Evolutionary conservation across 108 stramenopile species (phyloP).

Genomic region (Bacterosira constricta): DNA sequence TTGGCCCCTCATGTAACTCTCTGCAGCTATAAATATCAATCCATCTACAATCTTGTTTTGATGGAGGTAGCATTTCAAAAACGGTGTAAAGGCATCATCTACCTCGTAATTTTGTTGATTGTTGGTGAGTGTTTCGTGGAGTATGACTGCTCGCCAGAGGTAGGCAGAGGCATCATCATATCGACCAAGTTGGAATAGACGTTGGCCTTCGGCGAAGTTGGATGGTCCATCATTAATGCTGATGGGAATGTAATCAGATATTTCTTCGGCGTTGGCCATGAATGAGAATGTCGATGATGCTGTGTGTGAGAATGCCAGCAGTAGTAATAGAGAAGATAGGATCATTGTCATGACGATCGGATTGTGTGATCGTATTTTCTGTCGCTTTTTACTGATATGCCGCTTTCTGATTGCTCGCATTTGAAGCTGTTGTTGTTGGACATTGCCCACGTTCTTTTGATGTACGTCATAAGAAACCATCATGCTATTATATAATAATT

Average conservation of each 20-base stretch:
- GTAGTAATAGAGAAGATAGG: no score
- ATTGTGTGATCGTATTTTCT: no score
- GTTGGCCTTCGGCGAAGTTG: conserved; percentile 54
- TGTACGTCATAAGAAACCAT: no score
- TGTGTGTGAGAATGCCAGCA: no score
- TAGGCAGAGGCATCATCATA: conserved; percentile 62
- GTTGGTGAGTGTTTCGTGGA: conserved; percentile 31
- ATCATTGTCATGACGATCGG: no score
- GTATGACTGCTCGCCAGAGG: conserved; percentile 75
- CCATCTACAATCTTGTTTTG: conserved; percentile 66
- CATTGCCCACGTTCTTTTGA: no score
- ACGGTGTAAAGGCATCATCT: conserved; percentile 68
- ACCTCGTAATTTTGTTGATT: conserved; percentile 46
- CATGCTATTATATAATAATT: no score
- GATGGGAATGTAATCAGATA: conserved; percentile 1
- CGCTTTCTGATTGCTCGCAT: no score
- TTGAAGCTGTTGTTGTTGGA: no score
- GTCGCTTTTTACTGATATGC: no score
- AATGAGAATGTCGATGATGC: no score
- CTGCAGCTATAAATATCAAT: conserved; percentile 66
- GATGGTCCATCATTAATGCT: conserved; percentile 45
- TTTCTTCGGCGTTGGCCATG: no score
- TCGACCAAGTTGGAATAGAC: conserved; percentile 43
- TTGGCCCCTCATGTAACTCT: conserved; percentile 70
- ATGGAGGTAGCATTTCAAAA: conserved; percentile 66